Conservation (phyloP, 2,329 filamentous ascomycete genomes). For the Boeremia exigua region DNA sequence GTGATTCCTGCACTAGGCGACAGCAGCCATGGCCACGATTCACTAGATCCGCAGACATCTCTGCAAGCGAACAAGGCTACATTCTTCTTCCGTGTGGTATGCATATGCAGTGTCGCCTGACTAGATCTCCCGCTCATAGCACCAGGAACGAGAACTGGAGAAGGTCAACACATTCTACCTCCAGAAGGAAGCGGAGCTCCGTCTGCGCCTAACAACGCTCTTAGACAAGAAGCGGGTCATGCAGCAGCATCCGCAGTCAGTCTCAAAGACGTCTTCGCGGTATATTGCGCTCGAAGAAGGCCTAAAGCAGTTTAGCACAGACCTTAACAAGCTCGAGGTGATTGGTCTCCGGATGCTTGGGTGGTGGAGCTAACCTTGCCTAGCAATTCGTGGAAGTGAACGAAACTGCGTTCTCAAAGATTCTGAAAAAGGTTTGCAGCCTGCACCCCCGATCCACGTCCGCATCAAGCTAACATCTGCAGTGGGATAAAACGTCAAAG, state of each 20-base stretch:
- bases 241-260: conserved; percentile 75
- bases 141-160: conserved; percentile 91
- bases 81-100: conserved; percentile 96
- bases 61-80: conserved; percentile 97
- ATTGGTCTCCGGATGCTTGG: conserved; percentile 32
- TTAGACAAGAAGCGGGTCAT: conserved; percentile 94
- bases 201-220: conserved; percentile 87
- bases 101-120: conserved; percentile 32
- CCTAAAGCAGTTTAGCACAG: conserved; percentile 95
- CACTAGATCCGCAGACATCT: conserved; percentile 79
- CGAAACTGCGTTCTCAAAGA: conserved; percentile 96
- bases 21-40: conserved; percentile 49
- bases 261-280: conserved; percentile 87
- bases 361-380: conserved; percentile 34
- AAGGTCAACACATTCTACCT: conserved; percentile 98
- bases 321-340: conserved; percentile 89
- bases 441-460: background rate
- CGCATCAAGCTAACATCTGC: conserved; percentile 44
- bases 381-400: conserved; percentile 98
- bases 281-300: conserved; percentile 96
- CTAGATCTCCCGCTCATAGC: conserved; percentile 2
- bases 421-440: conserved; percentile 81
- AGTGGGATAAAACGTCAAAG: conserved; percentile 99
- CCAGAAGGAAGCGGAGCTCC: conserved; percentile 91
- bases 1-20: conserved; percentile 79